These are phyloP conservation scores for Globisporangium paroecandrum DNA, from an alignment of 352 stramenopile species.

Conservation along the genomic window DNA sequence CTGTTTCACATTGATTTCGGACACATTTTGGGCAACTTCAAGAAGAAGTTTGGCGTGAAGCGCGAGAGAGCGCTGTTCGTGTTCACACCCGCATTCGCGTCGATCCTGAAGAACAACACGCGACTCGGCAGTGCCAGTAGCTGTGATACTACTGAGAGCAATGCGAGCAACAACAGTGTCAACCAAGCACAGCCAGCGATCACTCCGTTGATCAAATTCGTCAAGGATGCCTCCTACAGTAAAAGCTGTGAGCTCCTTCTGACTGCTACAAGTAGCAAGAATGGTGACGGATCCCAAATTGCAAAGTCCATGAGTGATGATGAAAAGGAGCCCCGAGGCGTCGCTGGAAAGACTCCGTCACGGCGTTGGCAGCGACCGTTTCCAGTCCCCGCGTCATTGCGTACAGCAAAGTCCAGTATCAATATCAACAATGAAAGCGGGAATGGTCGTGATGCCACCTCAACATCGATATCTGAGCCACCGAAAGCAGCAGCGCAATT, in stretches of 20 bases:
- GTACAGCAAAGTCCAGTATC: background rate
- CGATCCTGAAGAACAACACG: background rate
- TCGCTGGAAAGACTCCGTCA: background rate
- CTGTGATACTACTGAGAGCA: background rate
- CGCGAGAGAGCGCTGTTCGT: background rate
- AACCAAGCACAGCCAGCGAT: background rate
- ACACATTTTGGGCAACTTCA: background rate
- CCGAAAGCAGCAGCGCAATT: background rate
- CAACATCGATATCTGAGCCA: background rate
- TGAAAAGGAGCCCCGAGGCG: background rate
- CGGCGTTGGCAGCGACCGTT: background rate
- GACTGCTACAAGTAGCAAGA: background rate
- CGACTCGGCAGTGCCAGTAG: background rate
- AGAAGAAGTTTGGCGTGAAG: background rate
- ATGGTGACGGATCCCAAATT: background rate
- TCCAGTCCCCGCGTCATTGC: background rate
- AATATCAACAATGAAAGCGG: background rate
- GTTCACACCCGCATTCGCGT: background rate
- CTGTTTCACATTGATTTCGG: background rate
- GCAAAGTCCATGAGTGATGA: background rate
- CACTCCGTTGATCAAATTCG: background rate
- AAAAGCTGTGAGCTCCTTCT: background rate
- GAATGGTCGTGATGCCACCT: background rate
- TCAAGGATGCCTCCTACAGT: background rate
- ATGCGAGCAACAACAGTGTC: background rate